phyloP scores from a whole-genome alignment of 805 yeast species.

The Kregervanrija pseudodelftensis region DNA sequence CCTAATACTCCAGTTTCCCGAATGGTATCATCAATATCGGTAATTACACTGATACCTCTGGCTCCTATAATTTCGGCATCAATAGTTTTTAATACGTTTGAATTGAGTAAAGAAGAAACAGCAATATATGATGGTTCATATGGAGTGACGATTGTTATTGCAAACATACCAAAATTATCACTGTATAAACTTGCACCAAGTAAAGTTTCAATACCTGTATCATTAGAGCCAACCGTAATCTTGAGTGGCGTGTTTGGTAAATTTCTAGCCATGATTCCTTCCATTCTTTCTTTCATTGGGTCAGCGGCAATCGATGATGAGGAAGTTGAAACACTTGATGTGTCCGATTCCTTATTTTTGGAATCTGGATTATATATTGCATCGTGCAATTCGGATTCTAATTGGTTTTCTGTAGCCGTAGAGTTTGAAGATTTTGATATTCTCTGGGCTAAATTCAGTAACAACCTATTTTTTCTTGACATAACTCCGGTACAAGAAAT shows the following conservation, averaged over 20 bases:
- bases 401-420: slow-evolving; percentile 25
- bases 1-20: slow-evolving; percentile 86
- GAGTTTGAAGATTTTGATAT: slow-evolving; percentile 36
- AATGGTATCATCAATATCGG: slow-evolving; percentile 93
- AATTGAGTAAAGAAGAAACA: slow-evolving; percentile 41
- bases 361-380: slow-evolving; percentile 24
- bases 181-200: slow-evolving; percentile 36
- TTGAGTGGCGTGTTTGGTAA: slow-evolving; percentile 50
- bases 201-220: slow-evolving; percentile 26
- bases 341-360: slow-evolving; percentile 5
- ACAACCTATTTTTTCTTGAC: slow-evolving; percentile 62
- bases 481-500: slow-evolving; percentile 60
- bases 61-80: slow-evolving; percentile 34
- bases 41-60: slow-evolving; percentile 63
- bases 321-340: slow-evolving; percentile 17
- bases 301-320: slow-evolving; percentile 13
- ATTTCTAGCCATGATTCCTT: slow-evolving; percentile 63
- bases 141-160: slow-evolving; percentile 41
- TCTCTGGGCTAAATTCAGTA: slow-evolving; percentile 64
- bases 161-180: slow-evolving; percentile 64
- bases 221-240: slow-evolving; percentile 47
- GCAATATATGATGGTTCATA: slow-evolving; percentile 58
- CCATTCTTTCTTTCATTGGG: slow-evolving; percentile 54
- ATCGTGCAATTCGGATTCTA: slow-evolving; percentile 32
- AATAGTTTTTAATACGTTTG: slow-evolving; percentile 39